These are phyloP conservation scores for Globisporangium spinosum DNA, from an alignment of 352 stramenopile genomes.

Conservation along the genomic window DNA sequence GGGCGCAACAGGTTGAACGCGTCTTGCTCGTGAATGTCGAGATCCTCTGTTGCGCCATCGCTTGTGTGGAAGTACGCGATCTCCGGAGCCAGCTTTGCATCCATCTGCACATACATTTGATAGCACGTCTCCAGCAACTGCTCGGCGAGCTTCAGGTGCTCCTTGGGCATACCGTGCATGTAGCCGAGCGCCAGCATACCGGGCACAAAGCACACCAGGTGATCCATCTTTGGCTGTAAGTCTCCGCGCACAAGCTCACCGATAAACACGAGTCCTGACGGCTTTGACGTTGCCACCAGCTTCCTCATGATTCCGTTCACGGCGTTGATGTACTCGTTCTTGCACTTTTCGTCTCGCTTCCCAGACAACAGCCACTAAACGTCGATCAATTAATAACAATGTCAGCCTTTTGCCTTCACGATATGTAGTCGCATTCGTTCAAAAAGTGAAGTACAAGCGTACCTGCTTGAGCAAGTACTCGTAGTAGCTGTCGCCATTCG, in stretches of 20 bases:
- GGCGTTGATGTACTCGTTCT: slow-evolving; percentile 55
- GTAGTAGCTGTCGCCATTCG: slow-evolving; percentile 83
- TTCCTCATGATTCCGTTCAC: slow-evolving; percentile 58
- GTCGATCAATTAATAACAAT: neutral
- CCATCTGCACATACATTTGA: slow-evolving; percentile 83
- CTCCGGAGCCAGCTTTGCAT: slow-evolving; percentile 84
- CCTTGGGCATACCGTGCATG: slow-evolving; percentile 56
- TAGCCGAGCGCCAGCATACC: slow-evolving; percentile 85
- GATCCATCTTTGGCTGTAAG: slow-evolving; percentile 78
- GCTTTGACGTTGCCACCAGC: slow-evolving; percentile 52
- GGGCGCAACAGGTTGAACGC: slow-evolving; percentile 86
- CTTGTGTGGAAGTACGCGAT: slow-evolving; percentile 76
- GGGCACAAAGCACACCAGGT: slow-evolving; percentile 90
- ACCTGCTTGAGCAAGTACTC: slow-evolving; percentile 85
- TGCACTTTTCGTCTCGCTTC: slow-evolving; percentile 74
- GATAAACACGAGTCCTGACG: slow-evolving; percentile 62
- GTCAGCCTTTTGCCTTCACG: neutral
- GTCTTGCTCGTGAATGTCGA: slow-evolving; percentile 54
- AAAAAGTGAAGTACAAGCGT: slow-evolving; percentile 1
- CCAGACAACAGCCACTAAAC: slow-evolving; percentile 63
- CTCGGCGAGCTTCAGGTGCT: slow-evolving; percentile 72
- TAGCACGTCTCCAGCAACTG: slow-evolving; percentile 82
- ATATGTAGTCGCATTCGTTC: neutral
- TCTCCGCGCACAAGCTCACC: slow-evolving; percentile 55
- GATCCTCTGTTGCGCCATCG: slow-evolving; percentile 40